Evolutionary conservation across 1,139 yeast genomes (phyloP).

Genomic region (Arxiozyma bovina): DNA sequence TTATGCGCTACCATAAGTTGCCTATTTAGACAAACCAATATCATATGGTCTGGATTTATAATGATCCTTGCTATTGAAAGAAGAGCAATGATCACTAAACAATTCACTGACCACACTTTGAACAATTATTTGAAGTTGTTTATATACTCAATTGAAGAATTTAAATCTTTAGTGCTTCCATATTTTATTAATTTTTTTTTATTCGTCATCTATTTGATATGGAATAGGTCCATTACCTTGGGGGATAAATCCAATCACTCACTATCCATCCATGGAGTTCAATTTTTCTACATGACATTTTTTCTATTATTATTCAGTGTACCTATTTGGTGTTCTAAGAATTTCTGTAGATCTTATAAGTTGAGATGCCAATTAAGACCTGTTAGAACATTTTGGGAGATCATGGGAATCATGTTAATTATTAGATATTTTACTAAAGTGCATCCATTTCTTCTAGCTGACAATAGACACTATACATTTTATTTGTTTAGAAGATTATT

Average conservation of each 20-base stretch:
- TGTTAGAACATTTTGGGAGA: slow-evolving; percentile 27
- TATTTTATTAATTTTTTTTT: slow-evolving; percentile 42
- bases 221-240: slow-evolving; percentile 72
- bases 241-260: slow-evolving; percentile 82
- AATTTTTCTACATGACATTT: slow-evolving; percentile 64
- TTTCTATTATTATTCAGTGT: slow-evolving; percentile 56
- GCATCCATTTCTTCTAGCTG: slow-evolving; percentile 89
- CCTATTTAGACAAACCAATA: slow-evolving; percentile 81
- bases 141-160: slow-evolving; percentile 33
- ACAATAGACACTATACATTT: slow-evolving; percentile 87
- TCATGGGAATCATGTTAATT: slow-evolving; percentile 38
- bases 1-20: slow-evolving; percentile 50
- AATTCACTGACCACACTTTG: slow-evolving; percentile 31
- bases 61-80: slow-evolving; percentile 48
- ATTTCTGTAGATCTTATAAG: slow-evolving; percentile 35
- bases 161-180: slow-evolving; percentile 37
- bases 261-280: slow-evolving; percentile 65
- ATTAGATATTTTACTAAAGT: slow-evolving; percentile 58
- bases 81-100: slow-evolving; percentile 35
- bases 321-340: slow-evolving; percentile 55
- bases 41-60: slow-evolving; percentile 73
- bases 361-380: slow-evolving; percentile 25
- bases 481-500: slow-evolving; percentile 67
- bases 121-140: slow-evolving; percentile 34
- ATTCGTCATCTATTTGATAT: slow-evolving; percentile 48